Evolutionary conservation across 345 rosid species (phyloP).

Genomic region (Populus nigra): DNA sequence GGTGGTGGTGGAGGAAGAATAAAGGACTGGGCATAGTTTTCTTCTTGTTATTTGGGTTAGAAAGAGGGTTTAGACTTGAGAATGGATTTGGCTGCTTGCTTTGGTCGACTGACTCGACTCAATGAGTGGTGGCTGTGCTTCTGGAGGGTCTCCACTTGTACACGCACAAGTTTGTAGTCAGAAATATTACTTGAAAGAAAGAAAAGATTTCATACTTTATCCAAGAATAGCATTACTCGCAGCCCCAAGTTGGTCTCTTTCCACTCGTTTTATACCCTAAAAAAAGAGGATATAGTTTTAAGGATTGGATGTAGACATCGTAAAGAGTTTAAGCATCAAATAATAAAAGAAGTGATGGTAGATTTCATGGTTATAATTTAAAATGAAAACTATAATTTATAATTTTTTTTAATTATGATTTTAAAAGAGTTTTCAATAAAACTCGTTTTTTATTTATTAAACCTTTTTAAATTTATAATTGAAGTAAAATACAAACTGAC

Average conservation of each 20-base stretch:
- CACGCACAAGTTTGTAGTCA: constrained; percentile 1
- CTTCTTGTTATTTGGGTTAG: not conserved
- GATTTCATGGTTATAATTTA: too few species aligned
- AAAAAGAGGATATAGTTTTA: too few species aligned
- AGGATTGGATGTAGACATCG: too few species aligned
- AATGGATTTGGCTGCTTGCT: constrained; percentile 27
- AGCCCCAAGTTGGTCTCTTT: too few species aligned
- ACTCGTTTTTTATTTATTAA: too few species aligned
- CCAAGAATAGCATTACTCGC: not conserved
- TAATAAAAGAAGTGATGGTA: too few species aligned
- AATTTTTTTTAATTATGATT: too few species aligned
- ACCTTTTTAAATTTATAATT: too few species aligned
- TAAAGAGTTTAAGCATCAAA: too few species aligned
- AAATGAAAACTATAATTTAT: not conserved
- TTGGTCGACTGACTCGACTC: constrained; percentile 4
- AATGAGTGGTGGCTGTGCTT: constrained; percentile 35
- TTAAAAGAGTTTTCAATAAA: too few species aligned
- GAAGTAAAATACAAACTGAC: too few species aligned
- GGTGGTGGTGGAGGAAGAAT: constrained; percentile 7
- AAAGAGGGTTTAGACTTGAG: not conserved
- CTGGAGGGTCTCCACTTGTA: not conserved
- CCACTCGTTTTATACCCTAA: too few species aligned
- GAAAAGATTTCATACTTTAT: not conserved
- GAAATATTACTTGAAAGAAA: not conserved
- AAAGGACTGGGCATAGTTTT: constrained; percentile 4